A percentile compares a stretch with the other conserved stretches of the same genome.
Evolutionary conservation across 257 asterid species (phyloP).

Genomic region (Nicotiana tabacum): DNA sequence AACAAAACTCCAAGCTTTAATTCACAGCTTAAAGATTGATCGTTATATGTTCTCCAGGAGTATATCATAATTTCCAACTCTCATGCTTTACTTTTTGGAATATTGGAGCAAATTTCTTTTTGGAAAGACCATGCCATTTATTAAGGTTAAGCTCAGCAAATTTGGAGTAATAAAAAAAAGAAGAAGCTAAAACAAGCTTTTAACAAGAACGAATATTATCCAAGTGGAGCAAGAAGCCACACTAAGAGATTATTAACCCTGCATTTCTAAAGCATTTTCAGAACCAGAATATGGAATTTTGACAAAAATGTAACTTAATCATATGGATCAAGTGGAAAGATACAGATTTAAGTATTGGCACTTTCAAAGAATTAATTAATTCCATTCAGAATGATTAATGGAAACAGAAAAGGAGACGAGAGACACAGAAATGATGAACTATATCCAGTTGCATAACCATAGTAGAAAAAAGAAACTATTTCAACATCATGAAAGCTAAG

Average conservation of each 20-base stretch:
- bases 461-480: background rate
- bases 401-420: background rate
- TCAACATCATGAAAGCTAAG: background rate
- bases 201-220: too few species aligned
- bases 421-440: background rate
- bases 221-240: background rate
- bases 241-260: background rate
- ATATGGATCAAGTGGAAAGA: background rate
- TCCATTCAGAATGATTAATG: background rate
- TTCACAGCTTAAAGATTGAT: background rate
- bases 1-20: slow-evolving; percentile 13
- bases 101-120: background rate
- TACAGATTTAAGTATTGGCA: background rate
- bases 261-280: background rate
- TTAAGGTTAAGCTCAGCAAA: background rate
- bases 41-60: background rate
- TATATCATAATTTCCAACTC: background rate
- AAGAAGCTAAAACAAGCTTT: too few species aligned
- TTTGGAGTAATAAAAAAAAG: background rate
- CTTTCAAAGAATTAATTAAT: background rate
- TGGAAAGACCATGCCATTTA: background rate
- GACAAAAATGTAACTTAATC: background rate
- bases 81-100: background rate
- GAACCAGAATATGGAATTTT: background rate
- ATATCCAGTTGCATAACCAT: background rate